Evolutionary conservation across 305 asterid species (phyloP).

Genomic region (Caryopteris hybrid): DNA sequence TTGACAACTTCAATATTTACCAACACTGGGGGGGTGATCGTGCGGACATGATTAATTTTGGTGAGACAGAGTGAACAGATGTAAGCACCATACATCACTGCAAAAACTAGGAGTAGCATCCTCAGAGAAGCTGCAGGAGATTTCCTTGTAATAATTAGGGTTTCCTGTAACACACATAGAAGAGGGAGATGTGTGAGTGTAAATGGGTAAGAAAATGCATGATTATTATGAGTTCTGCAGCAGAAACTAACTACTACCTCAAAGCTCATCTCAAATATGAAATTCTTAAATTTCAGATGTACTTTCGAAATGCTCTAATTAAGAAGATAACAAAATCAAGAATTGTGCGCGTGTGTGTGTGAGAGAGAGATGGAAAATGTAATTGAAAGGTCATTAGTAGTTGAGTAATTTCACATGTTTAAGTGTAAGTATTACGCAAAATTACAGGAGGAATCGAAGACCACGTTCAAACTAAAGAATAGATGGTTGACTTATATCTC

Average conservation of each 20-base stretch:
- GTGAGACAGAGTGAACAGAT: conserved; percentile 60
- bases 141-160: conserved; percentile 45
- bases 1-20: conserved; percentile 13
- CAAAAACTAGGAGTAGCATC: conserved; percentile 47
- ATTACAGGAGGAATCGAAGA: too few species aligned
- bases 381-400: not conserved
- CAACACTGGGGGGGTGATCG: conserved; percentile 15
- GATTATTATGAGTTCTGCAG: too few species aligned
- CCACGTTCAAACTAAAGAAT: too few species aligned
- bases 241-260: too few species aligned
- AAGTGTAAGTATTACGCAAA: not conserved
- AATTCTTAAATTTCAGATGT: not conserved
- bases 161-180: conserved; percentile 38
- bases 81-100: conserved; percentile 55
- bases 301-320: not conserved
- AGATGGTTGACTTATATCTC: too few species aligned
- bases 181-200: not conserved
- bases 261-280: too few species aligned
- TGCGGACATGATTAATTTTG: conserved; percentile 33
- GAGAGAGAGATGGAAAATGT: too few species aligned
- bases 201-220: not conserved
- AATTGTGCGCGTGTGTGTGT: not conserved
- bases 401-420: not conserved
- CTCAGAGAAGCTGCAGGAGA: conserved; percentile 45
- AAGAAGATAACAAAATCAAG: not conserved